A percentile compares a stretch with the other conserved stretches of the same genome.
Conservation (phyloP, 768 basidiomycete species). For the Sarcodon sp. region DNA sequence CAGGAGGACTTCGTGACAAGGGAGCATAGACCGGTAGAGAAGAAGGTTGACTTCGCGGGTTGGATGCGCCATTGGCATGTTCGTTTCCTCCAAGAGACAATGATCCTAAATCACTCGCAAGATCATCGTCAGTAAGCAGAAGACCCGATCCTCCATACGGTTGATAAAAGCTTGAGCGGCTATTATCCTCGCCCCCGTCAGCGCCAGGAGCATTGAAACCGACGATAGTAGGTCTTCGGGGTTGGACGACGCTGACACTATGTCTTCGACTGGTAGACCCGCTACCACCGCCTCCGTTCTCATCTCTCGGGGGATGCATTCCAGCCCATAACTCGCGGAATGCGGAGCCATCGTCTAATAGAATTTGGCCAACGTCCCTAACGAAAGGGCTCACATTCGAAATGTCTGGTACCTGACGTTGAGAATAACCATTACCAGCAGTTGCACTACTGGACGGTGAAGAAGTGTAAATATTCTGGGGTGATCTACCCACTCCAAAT, state of each 20-base stretch:
- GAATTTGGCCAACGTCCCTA: constrained; percentile 69
- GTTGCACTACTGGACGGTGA: constrained; percentile 27
- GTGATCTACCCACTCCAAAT: constrained; percentile 44
- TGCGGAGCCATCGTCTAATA: constrained; percentile 60
- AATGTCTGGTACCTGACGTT: constrained; percentile 24
- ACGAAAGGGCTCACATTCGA: constrained; percentile 82
- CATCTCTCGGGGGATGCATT: constrained; percentile 49
- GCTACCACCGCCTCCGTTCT: constrained; percentile 52
- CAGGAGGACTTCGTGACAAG: constrained; percentile 47
- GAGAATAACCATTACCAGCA: constrained; percentile 31
- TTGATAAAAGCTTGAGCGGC: constrained; percentile 14
- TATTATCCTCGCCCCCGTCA: constrained; percentile 28
- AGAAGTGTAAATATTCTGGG: constrained; percentile 37
- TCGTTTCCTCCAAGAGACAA: constrained; percentile 42
- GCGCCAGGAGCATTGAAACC: constrained; percentile 53
- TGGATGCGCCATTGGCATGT: constrained; percentile 25
- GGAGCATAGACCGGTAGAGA: constrained; percentile 71
- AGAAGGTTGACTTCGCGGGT: constrained; percentile 55
- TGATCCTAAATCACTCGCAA: constrained; percentile 56
- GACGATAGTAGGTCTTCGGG: constrained; percentile 48
- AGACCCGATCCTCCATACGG: constrained; percentile 41
- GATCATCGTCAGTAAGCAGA: constrained; percentile 68
- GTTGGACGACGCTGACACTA: constrained; percentile 75
- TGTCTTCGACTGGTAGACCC: constrained; percentile 77
- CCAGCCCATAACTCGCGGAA: constrained; percentile 69